Base-by-base conservation (phyloP, 805 yeast genomes). In the Sugiyamaella valdiviana region DNA sequence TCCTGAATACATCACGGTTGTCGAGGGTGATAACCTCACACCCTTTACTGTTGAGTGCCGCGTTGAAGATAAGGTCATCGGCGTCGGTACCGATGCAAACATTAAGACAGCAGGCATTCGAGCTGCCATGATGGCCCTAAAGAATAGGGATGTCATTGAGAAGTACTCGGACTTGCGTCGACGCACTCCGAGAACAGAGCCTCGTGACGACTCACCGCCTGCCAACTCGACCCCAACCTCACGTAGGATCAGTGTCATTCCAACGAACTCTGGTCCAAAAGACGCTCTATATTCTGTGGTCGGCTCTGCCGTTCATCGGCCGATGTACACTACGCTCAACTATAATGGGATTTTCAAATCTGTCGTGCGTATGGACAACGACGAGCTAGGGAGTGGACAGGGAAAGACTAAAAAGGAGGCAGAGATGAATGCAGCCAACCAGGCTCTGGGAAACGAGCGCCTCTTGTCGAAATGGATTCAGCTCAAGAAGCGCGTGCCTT, bases 81-180 rank as follows among this genome's bases (percentile, higher is more conserved):
- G 95, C 0, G 66, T 64, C 2, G 98, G 96, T 3, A 68, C 65
- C 5, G 98, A 86, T 2, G 72, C 76, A 20, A 82, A 78, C 52
- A 69, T 73, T 2, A 85, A 84, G 62, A 82, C 79, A 23, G 98
- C 97, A 0, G 93, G 96, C 0, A 64, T 78, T 19, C 71, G 83
- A 48, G 96, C 97, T 0, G 99, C 99, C 0, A 83, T 82, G 81
- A 70, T 72, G 45, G 96, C 91, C 0, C 68, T 91, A 41, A 65
- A 68, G 9, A 79, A 86, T 40, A 76, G 75, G 39, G 69, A 68
- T 0, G 49, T 78, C 24, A 70, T 88, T 42, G 90, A 83, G 51
- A 82, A 82, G 57, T 86, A 77, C 61, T 78, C 79, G 12, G 71
- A 72, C 37, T 51, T 73, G 17, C 70, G 95, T 51, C 74, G 81